Evolutionary conservation across 2,329 filamentous ascomycete species (phyloP).

Genomic region (Fusarium marasasianum): DNA sequence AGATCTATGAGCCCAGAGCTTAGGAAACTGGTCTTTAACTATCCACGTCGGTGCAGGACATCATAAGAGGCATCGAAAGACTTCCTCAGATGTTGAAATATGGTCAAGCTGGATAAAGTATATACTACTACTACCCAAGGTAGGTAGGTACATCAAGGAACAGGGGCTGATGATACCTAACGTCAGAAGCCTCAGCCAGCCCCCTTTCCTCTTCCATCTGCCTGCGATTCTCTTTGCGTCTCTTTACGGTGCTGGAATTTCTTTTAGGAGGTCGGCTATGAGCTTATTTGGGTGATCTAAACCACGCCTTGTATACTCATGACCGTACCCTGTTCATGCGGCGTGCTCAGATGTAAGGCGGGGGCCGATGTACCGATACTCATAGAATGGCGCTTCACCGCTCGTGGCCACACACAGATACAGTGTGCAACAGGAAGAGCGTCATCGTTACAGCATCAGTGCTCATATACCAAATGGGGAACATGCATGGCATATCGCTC

Average conservation of each 20-base stretch:
- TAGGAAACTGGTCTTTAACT: conserved; percentile 4
- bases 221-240: background rate
- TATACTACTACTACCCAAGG: background rate
- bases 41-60: conserved; percentile 1
- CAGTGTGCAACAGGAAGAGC: conserved; percentile 32
- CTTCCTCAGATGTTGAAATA: background rate
- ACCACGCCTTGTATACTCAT: conserved; percentile 41
- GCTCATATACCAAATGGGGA: background rate
- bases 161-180: background rate
- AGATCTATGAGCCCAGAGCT: conserved; percentile 24
- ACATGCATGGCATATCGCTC: background rate
- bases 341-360: conserved; percentile 26
- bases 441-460: conserved; percentile 34
- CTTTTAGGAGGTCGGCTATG: background rate
- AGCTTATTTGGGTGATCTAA: conserved; percentile 30
- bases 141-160: background rate
- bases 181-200: background rate
- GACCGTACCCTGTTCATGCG: conserved; percentile 34
- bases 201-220: background rate
- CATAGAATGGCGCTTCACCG: conserved; percentile 11
- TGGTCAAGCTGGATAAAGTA: background rate
- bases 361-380: conserved; percentile 34
- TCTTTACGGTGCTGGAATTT: background rate
- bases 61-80: background rate
- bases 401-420: background rate